phyloP scores from a whole-genome alignment of 305 asterid species.

The Fraxinus floribunda region DNA sequence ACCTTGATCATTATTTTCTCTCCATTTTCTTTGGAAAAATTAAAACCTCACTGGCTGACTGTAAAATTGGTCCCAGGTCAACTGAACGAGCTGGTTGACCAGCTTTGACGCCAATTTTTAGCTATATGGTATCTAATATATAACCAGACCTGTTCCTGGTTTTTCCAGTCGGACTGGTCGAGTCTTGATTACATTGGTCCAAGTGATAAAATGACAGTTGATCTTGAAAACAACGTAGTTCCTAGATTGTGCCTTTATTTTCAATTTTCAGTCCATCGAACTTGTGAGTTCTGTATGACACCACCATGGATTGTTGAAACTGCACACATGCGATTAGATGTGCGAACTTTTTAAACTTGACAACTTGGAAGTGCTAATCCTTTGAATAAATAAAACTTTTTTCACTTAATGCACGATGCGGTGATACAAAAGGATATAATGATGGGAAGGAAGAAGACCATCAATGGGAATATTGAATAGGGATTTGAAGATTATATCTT shows the following conservation, averaged over 20 bases:
- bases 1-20: neutral
- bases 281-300: neutral
- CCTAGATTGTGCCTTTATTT: neutral
- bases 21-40: neutral
- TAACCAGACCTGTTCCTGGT: neutral
- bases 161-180: neutral
- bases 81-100: neutral
- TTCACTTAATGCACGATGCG: neutral
- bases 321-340: neutral
- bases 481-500: neutral
- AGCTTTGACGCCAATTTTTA: neutral
- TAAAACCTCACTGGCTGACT: neutral
- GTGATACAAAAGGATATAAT: neutral
- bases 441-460: neutral
- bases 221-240: neutral
- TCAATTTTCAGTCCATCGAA: neutral
- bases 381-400: neutral
- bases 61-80: neutral
- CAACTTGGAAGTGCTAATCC: neutral
- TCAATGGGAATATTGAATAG: neutral
- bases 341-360: neutral
- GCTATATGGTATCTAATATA: neutral
- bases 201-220: neutral
- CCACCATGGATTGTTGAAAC: neutral
- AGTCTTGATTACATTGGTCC: neutral